Evolutionary conservation across 139 green algal genomes (phyloP), one percentile per base, ranked within the genome.

Genomic region (Axilococcus clingmanii): DNA sequence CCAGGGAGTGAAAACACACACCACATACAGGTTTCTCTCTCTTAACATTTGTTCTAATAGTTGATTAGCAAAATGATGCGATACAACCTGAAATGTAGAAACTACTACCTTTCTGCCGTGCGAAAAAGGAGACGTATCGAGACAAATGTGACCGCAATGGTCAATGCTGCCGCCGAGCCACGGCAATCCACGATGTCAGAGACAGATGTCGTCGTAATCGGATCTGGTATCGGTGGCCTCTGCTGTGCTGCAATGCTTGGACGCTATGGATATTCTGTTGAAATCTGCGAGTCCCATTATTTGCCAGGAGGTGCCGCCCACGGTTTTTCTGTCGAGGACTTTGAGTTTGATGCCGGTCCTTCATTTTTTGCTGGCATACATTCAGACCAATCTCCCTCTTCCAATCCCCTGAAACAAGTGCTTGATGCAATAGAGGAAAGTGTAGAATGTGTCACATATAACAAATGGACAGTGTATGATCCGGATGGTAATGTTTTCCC

Each of bases 261-360:
- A 3, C 62, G 63, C 7, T 87, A 86, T 55, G 81, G 78, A 4
- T 71, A 75, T 41, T 60, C 55, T 15, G 79, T 90, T 4, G 86
- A 77, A n/a, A 79, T 92, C 11, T 72, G 66, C 17, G 83, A 94
- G 61, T 69, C 62, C 5, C 83, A 94, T 59, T 87, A 89, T 65
- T 48, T 74, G 16, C 55, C 85, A n/a, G 87, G 87, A 45, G 78
- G 86, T 31, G 76, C 77, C 17, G 83, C 84, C 0, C 87, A 96
- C 48, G 74, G 61, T 1, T 94, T 94, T 37, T 47, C 79, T 19
- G 63, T 85, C 19, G 58, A 59, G 7, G 86, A 80, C 15, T 94
- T 85, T 68, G 69, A 66, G 4, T 95, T 95, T 69, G 87, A 95
- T 61, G 70, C 77, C 11, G 87, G 87, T 0, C 87, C 87, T 3